Evolutionary conservation across 1,139 yeast species (phyloP).

Genomic region (Geotrichum histeridarum): DNA sequence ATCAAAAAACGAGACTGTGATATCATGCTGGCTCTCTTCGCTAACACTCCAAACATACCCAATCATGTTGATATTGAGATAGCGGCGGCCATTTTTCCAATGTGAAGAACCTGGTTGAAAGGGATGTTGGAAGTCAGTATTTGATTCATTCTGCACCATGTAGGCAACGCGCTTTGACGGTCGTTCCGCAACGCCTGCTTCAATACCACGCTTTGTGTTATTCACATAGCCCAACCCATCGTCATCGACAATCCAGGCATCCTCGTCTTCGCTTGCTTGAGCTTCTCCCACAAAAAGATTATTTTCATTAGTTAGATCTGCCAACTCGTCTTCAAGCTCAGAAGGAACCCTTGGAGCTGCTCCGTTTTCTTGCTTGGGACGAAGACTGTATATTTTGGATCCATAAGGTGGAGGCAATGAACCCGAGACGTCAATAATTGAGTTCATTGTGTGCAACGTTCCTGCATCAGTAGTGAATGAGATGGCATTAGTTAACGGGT

Average conservation of each 20-base stretch:
- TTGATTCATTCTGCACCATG: neutral
- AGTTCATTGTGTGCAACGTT: conserved; percentile 27
- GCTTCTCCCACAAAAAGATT: conserved; percentile 5
- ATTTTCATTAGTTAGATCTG: conserved; percentile 1
- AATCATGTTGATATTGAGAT: conserved; percentile 70
- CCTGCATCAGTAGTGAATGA: conserved; percentile 37
- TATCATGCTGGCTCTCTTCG: conserved; percentile 56
- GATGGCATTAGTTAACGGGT: conserved; percentile 36
- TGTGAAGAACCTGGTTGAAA: conserved; percentile 85
- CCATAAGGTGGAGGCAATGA: conserved; percentile 2
- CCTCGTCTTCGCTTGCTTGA: conserved; percentile 33
- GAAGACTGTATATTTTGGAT: conserved; percentile 2
- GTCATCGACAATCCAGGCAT: conserved; percentile 52
- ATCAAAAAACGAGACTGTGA: conserved; percentile 85
- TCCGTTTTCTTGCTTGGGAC: conserved; percentile 18
- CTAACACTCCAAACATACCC: conserved; percentile 83
- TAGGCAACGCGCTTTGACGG: conserved; percentile 7
- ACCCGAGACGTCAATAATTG: conserved; percentile 1
- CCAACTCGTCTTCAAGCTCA: conserved; percentile 27
- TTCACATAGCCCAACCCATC: conserved; percentile 41
- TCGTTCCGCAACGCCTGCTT: neutral
- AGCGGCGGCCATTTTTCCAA: conserved; percentile 65
- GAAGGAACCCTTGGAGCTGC: conserved; percentile 31
- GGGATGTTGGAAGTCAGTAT: conserved; percentile 34
- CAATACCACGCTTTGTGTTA: conserved; percentile 3